phyloP scores from a whole-genome alignment of 169 alveolate species.

The Eimeria nieschulzi region DNA sequence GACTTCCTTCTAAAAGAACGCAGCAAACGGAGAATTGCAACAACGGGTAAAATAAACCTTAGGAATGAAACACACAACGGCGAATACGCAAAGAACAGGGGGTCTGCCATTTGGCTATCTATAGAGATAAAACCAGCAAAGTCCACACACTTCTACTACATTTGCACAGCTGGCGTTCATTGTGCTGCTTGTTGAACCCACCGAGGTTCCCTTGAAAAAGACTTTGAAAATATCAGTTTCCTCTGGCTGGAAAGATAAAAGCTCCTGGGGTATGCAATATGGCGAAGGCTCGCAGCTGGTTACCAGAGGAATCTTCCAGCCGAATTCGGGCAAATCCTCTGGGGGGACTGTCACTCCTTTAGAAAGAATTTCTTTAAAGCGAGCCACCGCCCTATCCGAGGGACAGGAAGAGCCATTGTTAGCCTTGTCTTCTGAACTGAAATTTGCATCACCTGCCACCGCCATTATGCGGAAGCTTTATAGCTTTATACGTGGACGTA shows the following conservation, averaged over 20 bases:
- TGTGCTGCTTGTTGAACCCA: background rate
- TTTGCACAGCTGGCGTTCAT: too few species aligned
- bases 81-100: too few species aligned
- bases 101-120: too few species aligned
- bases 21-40: background rate
- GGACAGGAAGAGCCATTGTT: too few species aligned
- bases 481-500: too few species aligned
- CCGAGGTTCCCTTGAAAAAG: constrained; percentile 60
- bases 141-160: too few species aligned
- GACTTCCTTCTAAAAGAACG: constrained; percentile 54
- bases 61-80: too few species aligned
- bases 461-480: too few species aligned
- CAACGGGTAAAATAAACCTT: too few species aligned
- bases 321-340: constrained; percentile 36
- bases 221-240: constrained; percentile 31
- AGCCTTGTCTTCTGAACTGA: too few species aligned
- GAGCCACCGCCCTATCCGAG: background rate
- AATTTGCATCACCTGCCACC: too few species aligned
- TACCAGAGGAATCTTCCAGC: constrained; percentile 40
- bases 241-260: constrained; percentile 12
- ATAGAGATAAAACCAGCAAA: too few species aligned
- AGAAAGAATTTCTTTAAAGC: background rate
- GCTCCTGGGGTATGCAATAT: constrained; percentile 23
- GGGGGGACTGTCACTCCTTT: background rate
- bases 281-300: constrained; percentile 24